Conservation (phyloP, 164 flowering plant species). For the Nymphaea colorata region DNA sequence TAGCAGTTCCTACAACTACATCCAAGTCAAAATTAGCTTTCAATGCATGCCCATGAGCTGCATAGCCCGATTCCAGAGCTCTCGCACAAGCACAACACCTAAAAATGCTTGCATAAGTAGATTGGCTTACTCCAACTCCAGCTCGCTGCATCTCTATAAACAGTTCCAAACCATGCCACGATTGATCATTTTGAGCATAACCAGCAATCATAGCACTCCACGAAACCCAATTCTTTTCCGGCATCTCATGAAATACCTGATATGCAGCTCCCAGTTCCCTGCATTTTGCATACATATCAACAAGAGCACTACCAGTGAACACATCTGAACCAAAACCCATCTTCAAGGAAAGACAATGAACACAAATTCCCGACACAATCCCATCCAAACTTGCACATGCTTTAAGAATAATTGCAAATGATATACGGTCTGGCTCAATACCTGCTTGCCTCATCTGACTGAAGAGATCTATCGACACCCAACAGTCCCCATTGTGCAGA, state of each 20-base stretch:
- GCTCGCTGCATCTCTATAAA: constrained; percentile 49
- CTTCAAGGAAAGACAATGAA: constrained; percentile 45
- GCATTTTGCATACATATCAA: constrained; percentile 80
- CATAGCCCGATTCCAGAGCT: constrained; percentile 36
- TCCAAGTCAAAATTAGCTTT: constrained; percentile 44
- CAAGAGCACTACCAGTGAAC: constrained; percentile 57
- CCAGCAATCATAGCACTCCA: constrained; percentile 84
- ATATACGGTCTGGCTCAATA: constrained; percentile 28
- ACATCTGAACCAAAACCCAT: constrained; percentile 50
- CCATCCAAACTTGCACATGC: constrained; percentile 39
- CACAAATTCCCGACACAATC: constrained; percentile 29
- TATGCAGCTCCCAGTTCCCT: constrained; percentile 30
- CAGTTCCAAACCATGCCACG: constrained; percentile 29
- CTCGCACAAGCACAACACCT: constrained; percentile 56
- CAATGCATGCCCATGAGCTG: constrained; percentile 56
- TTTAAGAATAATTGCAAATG: constrained; percentile 48
- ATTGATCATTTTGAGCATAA: constrained; percentile 40
- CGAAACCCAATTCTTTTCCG: constrained; percentile 54
- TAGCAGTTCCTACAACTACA: constrained; percentile 62
- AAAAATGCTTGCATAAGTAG: constrained; percentile 65
- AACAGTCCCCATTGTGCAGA: constrained; percentile 31
- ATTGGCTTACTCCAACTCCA: constrained; percentile 56
- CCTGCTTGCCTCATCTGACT: constrained; percentile 27
- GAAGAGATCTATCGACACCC: constrained; percentile 27
- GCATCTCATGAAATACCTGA: constrained; percentile 35